Percentiles rank a stretch among this genome's conserved stretches.
These are phyloP conservation scores for Penicillium odoratum DNA, from an alignment of 495 filamentous ascomycete species.

Conservation along the genomic window DNA sequence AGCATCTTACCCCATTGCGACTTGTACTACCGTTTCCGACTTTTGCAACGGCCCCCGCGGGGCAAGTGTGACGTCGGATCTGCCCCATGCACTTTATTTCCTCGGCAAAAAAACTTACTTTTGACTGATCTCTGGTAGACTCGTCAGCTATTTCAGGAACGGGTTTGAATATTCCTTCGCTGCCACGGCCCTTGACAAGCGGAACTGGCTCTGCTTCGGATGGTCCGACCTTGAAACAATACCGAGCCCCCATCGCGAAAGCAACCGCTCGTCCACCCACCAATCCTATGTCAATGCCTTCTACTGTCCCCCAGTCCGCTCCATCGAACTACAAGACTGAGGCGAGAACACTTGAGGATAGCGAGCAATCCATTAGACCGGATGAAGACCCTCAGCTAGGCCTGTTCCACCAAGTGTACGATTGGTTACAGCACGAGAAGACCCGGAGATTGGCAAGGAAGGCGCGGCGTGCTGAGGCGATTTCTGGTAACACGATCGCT, in stretches of 20 bases:
- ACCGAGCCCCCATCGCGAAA: conserved; percentile 29
- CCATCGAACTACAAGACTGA: conserved; percentile 25
- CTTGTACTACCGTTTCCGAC: not conserved
- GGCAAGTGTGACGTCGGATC: not conserved
- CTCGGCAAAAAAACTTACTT: not conserved
- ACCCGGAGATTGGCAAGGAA: conserved; percentile 57
- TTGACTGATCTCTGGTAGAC: conserved; percentile 21
- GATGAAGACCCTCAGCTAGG: conserved; percentile 37
- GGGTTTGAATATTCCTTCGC: conserved; percentile 28
- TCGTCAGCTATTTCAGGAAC: conserved; percentile 30
- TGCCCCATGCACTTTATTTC: conserved; percentile 4
- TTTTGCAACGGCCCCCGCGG: not conserved
- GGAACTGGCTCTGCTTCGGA: conserved; percentile 28
- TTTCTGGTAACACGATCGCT: conserved; percentile 21
- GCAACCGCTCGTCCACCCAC: conserved; percentile 30
- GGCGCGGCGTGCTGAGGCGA: conserved; percentile 32
- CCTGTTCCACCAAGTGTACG: conserved; percentile 69
- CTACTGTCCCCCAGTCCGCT: conserved; percentile 27
- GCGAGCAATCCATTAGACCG: conserved; percentile 26
- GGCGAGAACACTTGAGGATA: conserved; percentile 24
- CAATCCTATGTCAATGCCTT: conserved; percentile 27
- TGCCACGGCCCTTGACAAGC: conserved; percentile 27
- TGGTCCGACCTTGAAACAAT: conserved; percentile 26
- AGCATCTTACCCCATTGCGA: conserved; percentile 7
- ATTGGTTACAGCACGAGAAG: conserved; percentile 81